Conservation (phyloP, 2,329 filamentous ascomycete species). For the Aspergillus transmontanensis region DNA sequence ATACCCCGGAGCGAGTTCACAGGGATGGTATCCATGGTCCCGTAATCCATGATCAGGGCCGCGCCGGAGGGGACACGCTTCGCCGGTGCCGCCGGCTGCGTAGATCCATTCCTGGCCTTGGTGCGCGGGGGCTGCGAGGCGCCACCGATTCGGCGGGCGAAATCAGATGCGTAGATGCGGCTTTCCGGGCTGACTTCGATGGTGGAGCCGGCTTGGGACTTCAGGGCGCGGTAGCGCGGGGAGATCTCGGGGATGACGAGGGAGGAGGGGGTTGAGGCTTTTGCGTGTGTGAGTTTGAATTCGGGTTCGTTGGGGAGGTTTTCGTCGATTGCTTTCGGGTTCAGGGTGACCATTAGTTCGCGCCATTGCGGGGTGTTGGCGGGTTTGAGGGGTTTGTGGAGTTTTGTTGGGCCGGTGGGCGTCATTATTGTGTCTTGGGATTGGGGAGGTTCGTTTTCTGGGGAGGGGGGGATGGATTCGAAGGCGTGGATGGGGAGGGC, state of each 20-base stretch:
- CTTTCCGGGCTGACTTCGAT: constrained; percentile 92
- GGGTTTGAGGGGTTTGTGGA: constrained; percentile 44
- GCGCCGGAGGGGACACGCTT: constrained; percentile 74
- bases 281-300: constrained; percentile 82
- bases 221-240: constrained; percentile 74
- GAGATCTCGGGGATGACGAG: constrained; percentile 83
- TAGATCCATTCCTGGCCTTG: constrained; percentile 17
- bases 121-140: constrained; percentile 41
- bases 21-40: constrained; percentile 75
- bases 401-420: constrained; percentile 50
- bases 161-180: constrained; percentile 75
- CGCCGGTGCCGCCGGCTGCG: constrained; percentile 41
- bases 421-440: constrained; percentile 55
- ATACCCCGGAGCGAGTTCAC: constrained; percentile 91
- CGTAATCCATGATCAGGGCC: constrained; percentile 95
- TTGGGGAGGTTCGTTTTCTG: constrained; percentile 49
- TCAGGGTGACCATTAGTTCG: constrained; percentile 75
- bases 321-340: constrained; percentile 58
- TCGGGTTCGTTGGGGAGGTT: constrained; percentile 64
- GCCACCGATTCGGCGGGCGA: constrained; percentile 83
- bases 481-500: constrained; percentile 96
- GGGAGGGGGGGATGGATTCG: constrained; percentile 66
- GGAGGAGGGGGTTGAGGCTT: constrained; percentile 76
- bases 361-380: constrained; percentile 68
- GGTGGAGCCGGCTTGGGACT: constrained; percentile 66